Conservation (phyloP, 352 stramenopile species). For the Pythium oligandrum region DNA sequence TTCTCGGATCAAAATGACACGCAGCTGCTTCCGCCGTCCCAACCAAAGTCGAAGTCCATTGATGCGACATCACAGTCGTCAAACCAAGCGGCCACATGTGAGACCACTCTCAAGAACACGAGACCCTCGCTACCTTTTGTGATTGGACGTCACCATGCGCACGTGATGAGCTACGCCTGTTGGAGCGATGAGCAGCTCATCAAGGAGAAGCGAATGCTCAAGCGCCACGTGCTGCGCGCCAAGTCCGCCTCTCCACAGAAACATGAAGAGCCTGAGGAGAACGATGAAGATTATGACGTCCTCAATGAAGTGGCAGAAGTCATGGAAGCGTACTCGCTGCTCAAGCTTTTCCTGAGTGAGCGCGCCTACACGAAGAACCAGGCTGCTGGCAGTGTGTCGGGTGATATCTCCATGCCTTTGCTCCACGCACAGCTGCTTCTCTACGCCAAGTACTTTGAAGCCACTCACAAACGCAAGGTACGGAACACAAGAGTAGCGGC, state of each 20-base stretch:
- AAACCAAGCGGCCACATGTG: too few relatives aligned
- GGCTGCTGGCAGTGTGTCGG: background rate
- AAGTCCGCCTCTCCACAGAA: background rate
- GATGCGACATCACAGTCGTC: too few relatives aligned
- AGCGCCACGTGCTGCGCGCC: conserved; percentile 17
- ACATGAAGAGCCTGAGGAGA: background rate
- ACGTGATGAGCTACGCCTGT: conserved; percentile 25
- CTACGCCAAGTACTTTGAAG: conserved; percentile 55
- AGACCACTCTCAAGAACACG: too few relatives aligned
- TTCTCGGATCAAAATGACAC: conserved; percentile 15
- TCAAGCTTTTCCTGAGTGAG: conserved; percentile 52
- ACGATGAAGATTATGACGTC: conserved; percentile 14
- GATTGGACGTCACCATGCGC: conserved; percentile 8
- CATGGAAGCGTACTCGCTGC: conserved; percentile 39
- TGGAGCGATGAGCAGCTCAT: conserved; percentile 28
- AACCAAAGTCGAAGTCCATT: too few relatives aligned
- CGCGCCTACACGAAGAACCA: background rate
- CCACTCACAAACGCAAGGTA: conserved; percentile 32
- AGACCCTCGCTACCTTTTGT: background rate
- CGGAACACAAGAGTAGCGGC: too few relatives aligned
- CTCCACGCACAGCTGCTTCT: conserved; percentile 48
- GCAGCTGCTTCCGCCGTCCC: too few relatives aligned
- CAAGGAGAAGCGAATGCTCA: conserved; percentile 31
- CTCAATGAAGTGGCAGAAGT: background rate
- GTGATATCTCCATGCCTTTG: conserved; percentile 14